Evolutionary conservation across 1,139 yeast genomes (phyloP).

Genomic region (Wickerhamiella infanticola): DNA sequence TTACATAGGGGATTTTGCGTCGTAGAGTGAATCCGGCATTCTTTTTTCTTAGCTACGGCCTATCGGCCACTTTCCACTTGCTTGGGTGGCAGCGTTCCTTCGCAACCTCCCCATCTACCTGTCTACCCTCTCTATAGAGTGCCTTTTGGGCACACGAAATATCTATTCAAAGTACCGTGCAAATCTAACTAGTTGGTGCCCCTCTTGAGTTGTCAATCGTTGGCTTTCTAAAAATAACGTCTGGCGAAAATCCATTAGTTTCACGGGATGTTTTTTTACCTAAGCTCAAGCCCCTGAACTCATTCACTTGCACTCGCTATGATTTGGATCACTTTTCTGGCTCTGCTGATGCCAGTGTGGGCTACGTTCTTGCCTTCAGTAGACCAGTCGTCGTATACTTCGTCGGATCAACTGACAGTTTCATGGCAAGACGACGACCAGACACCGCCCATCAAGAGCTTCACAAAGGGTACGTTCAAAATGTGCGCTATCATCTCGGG

Average conservation of each 20-base stretch:
- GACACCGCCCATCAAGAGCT: constrained; percentile 32
- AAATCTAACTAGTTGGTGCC: too few species aligned
- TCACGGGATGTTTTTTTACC: not conserved
- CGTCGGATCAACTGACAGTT: constrained; percentile 37
- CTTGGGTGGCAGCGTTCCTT: too few species aligned
- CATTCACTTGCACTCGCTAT: not conserved
- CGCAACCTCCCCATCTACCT: too few species aligned
- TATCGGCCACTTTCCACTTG: too few species aligned
- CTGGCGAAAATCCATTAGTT: not conserved
- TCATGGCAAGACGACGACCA: constrained; percentile 47
- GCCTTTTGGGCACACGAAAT: too few species aligned
- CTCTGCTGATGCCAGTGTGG: not conserved
- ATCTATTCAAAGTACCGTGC: too few species aligned
- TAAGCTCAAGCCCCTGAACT: not conserved
- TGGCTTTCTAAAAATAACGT: too few species aligned
- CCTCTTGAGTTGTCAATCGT: too few species aligned
- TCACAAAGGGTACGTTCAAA: constrained; percentile 34
- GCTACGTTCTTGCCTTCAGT: not conserved
- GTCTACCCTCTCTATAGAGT: too few species aligned
- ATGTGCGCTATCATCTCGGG: constrained; percentile 31
- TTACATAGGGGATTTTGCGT: too few species aligned
- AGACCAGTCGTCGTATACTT: constrained; percentile 21
- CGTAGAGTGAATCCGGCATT: too few species aligned
- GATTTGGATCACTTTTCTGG: not conserved
- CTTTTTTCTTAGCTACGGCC: too few species aligned